Evolutionary conservation across 352 stramenopile species (phyloP), one percentile per base, ranked within the genome.

Genomic region (Phytophthora litchii): DNA sequence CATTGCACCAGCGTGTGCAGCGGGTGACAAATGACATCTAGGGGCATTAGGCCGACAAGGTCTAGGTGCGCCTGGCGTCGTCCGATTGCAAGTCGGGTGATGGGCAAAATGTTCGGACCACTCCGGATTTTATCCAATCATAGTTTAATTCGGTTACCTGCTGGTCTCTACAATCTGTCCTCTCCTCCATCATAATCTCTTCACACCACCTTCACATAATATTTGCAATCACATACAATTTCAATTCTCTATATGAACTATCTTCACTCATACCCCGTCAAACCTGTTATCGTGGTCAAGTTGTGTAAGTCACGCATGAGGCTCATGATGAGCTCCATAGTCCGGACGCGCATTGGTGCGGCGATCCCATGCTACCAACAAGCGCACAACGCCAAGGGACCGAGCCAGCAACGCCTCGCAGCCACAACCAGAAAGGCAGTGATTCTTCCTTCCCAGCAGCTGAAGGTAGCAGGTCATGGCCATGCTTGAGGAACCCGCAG

Each of bases 371-470:
- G 35, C 38, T 32, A 25, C 19, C 25, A 12, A 72, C 64, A 42
- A 73, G 48, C 42, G 35, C 60, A 73, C 64, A 58, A 73, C 63
- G 25, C 16, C 36, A 32, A 19, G 11, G 16, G 20, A 21, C 34
- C 25, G 29, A 43, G 12, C 38, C 21, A 44, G 48, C 54, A 20
- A 8, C 31, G 41, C 25, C 13, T 9, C 21, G 54, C 25, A 14
- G 42, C 54, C 63, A 72, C 57, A 72, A 72, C 40, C 34, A 56
- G 47, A 63, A 57, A 55, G 20, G n/a, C 21, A 19, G 36, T 44
- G 38, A 20, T 71, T 62, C 57, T 29, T 56, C 36, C 16, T 56
- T 67, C 21, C 32, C 56, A 67, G 44, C 56, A 67, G 50, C 29
- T 55, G 16, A 47, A 47, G 17, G 7, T 34, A 3, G 16, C 8